Percentiles rank a stretch among this genome's conserved stretches.
Conservation (phyloP, 169 alveolate genomes). For the Plasmodium vivax region DNA sequence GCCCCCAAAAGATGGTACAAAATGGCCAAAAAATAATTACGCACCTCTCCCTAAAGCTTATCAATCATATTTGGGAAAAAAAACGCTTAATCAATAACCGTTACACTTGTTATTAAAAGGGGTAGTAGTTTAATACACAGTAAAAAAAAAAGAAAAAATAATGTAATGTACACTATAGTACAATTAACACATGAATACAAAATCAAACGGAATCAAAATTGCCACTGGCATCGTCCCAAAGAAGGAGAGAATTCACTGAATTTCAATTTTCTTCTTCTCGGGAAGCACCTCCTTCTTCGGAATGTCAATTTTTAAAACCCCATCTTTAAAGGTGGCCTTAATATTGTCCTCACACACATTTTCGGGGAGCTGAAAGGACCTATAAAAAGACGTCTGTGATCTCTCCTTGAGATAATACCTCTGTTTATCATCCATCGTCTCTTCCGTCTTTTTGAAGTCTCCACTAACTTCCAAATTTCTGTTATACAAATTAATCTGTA, state of each 20-base stretch:
- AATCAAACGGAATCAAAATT: background rate
- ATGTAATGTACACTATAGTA: background rate
- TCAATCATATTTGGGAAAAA: background rate
- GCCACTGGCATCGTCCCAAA: background rate
- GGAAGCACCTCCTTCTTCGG: constrained; percentile 20
- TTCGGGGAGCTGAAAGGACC: constrained; percentile 33
- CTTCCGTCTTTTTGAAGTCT: constrained; percentile 9
- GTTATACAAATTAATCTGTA: constrained; percentile 20
- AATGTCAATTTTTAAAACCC: constrained; percentile 51
- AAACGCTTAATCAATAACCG: background rate
- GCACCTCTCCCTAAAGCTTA: background rate
- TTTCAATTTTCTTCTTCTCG: constrained; percentile 54
- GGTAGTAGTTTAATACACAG: background rate
- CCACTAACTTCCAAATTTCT: constrained; percentile 32
- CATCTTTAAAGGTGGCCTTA: constrained; percentile 67
- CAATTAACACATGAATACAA: background rate
- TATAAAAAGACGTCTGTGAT: constrained; percentile 9
- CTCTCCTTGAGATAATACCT: constrained; percentile 40
- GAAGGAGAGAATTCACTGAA: background rate
- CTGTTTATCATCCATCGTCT: constrained; percentile 38
- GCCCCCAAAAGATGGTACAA: background rate
- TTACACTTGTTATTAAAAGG: background rate
- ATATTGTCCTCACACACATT: constrained; percentile 42
- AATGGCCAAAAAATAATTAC: background rate
- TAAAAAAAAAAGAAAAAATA: background rate